Base-by-base conservation (phyloP, 2,329 filamentous ascomycete genomes). In the Aspergillus calidoustus region DNA sequence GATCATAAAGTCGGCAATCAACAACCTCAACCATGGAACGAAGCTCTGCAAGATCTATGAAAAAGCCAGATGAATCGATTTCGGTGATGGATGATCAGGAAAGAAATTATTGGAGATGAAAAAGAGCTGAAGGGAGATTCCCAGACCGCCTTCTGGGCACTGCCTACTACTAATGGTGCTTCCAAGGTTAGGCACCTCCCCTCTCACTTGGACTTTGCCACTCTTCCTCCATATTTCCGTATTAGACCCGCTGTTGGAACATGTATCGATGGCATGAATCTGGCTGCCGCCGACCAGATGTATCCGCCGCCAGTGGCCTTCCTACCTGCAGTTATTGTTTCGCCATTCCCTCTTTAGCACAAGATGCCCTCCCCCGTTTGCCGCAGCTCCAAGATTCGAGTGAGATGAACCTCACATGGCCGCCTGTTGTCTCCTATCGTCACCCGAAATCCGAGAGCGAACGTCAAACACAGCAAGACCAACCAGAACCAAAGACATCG, bases 211-310 rank as follows among this genome's bases (percentile, higher is more conserved):
- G 8, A 52, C 3, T 38, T 30, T 53, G 8, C 49, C 25, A 4
- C 17, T 51, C 25, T 9, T 38, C 34, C 34, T 38, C 13, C 34
- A 38, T 38, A 38, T 13, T 38, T 13, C 11, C 25, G 11, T 17
- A 8, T 31, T 17, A 31, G n/a, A 47, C 15, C 48, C 25, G 25
- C 25, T 7, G 25, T 28, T 28, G 25, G 17, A 23, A 41, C 11
- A 59, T 59, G 57, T 19, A 28, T 41, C 57, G 30, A 22, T 58
- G 49, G 57, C 57, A 54, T 41, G 50, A 49, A n/a, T 28, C 57
- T 15, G 22, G 57, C 4, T 59, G 50, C n/a, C 49, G 43, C 25
- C 50, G 50, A 9, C 50, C 57, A 49, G 57, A 54, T 47, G 50
- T 49, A n/a, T 54, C 41, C 28, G 30, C 41, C 4, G 50, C 50